Percentiles rank a stretch among this genome's conserved stretches.
Conservation (phyloP, 179 eudicot genomes). For the Actinidia arguta region DNA sequence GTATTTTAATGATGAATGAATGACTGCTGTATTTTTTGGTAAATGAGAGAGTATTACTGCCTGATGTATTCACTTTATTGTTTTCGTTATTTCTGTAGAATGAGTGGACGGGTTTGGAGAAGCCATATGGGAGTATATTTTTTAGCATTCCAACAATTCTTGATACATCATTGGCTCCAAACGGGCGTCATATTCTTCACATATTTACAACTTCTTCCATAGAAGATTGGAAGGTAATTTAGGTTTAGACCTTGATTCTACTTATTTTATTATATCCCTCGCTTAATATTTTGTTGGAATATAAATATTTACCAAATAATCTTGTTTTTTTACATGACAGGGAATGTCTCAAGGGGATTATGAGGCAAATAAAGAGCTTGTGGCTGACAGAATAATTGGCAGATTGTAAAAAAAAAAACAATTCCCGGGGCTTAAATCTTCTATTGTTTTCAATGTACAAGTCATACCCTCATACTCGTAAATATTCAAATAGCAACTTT, state of each 20-base stretch:
- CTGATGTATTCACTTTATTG: conserved; percentile 4
- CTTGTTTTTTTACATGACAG: conserved; percentile 33
- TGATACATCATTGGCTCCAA: conserved; percentile 90
- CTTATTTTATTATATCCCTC: neutral
- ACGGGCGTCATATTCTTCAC: conserved; percentile 89
- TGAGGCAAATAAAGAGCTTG: conserved; percentile 79
- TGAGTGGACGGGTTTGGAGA: conserved; percentile 78
- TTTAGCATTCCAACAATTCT: conserved; percentile 97
- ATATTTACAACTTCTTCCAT: conserved; percentile 86
- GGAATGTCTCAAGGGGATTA: conserved; percentile 73
- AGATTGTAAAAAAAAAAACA: conserved; percentile 75
- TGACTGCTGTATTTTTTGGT: neutral
- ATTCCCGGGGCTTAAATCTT: conserved; percentile 88
- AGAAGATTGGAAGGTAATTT: conserved; percentile 89
- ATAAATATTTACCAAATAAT: neutral
- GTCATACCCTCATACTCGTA: neutral
- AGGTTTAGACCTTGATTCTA: neutral
- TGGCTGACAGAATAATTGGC: conserved; percentile 81
- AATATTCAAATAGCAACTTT: neutral
- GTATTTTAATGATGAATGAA: neutral
- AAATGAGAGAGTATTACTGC: neutral
- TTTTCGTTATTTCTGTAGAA: conserved; percentile 45
- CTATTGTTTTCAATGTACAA: conserved; percentile 75
- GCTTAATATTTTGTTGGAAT: neutral
- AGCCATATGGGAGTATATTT: conserved; percentile 91